Percentiles rank a stretch among this genome's conserved stretches.
These are phyloP conservation scores for Dactylellina drechsleri DNA, from an alignment of 2,329 filamentous ascomycete genomes.

Conservation along the genomic window DNA sequence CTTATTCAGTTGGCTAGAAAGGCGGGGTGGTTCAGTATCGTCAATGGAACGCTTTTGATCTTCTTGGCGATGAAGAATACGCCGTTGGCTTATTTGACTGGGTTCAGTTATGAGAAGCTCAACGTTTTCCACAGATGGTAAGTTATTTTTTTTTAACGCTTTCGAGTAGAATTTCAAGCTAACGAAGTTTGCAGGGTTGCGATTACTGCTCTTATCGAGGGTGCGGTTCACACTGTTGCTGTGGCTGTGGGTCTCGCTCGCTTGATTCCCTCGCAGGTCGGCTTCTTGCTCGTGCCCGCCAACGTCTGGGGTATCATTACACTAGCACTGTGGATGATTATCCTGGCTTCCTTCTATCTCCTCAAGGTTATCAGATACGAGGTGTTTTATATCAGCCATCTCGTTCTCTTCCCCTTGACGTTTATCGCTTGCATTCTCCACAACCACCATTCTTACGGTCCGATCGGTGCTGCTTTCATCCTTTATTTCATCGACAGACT, in stretches of 20 bases:
- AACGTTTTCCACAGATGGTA: conserved; percentile 55
- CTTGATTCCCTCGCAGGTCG: conserved; percentile 51
- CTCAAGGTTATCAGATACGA: conserved; percentile 53
- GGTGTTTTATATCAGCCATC: conserved; percentile 50
- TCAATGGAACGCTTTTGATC: conserved; percentile 49
- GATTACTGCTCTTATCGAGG: conserved; percentile 47
- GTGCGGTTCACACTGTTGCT: conserved; percentile 51
- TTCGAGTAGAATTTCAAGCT: neutral
- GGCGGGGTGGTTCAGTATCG: conserved; percentile 49
- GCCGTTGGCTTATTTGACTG: conserved; percentile 48
- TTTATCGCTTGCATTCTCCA: conserved; percentile 53
- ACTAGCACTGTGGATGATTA: conserved; percentile 50
- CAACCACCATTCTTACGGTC: conserved; percentile 47
- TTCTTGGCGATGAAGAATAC: conserved; percentile 55
- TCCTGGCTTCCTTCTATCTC: conserved; percentile 54
- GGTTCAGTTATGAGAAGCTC: conserved; percentile 53
- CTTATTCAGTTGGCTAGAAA: conserved; percentile 53
- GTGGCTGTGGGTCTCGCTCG: conserved; percentile 52
- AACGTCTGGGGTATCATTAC: conserved; percentile 55
- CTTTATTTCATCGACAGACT: conserved; percentile 44
- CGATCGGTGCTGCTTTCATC: conserved; percentile 42
- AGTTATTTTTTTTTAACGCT: neutral
- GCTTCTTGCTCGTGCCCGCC: conserved; percentile 40
- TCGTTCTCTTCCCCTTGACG: conserved; percentile 49
- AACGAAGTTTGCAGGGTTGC: conserved; percentile 41